Evolutionary conservation across 352 stramenopile genomes (phyloP), one percentile per base, ranked within the genome.

Genomic region (Phytophthora syringae): DNA sequence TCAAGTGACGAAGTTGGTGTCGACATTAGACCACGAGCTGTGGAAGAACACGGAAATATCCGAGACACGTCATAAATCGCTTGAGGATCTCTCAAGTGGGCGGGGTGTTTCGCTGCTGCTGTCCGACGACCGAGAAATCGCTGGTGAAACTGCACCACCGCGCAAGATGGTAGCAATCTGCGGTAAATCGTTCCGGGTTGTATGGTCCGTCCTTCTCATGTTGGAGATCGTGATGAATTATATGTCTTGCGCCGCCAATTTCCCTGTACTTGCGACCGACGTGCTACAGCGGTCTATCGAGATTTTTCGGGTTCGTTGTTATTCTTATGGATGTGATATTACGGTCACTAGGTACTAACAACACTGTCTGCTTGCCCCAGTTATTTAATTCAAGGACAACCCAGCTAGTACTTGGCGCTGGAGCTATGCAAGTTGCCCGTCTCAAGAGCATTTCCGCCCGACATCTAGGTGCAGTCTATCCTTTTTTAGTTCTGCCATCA

Each of bases 391-490:
- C 95, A 9, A 74, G 96, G 16, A 98, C 97, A 5, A 99, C 93
- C 16, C 94, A 99, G 58, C 86, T 99, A 15, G 97, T 99, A 28
- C 83, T 99, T 12, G 96, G 95, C 7, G 97, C 97, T 63, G 96
- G 96, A 12, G 96, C 96, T 12, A 98, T 99, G 77, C 95, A 99
- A 74, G 86, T 97, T 37, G 96, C 96, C n/a, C 83, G 89, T 39
- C 80, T 99, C 20, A 98, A 98, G 70, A 98, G 92, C 40, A 99
- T 99, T 72, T 98, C 97, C 21, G 92, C 96, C 1, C 94, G 98
- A 43, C 97, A 99, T 77, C 74, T 99, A 34, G 86, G 86, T 94
- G 20, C 20, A 16, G 10, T 15, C 18, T 47, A 10, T 44, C 37
- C n/a, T n/a, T n/a, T n/a, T n/a, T n/a, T n/a, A n/a, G n/a, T n/a